Percentiles rank a stretch among this genome's conserved stretches.
Evolutionary conservation across 2,329 filamentous ascomycete species (phyloP).

Genomic region (Epichloe typhina): DNA sequence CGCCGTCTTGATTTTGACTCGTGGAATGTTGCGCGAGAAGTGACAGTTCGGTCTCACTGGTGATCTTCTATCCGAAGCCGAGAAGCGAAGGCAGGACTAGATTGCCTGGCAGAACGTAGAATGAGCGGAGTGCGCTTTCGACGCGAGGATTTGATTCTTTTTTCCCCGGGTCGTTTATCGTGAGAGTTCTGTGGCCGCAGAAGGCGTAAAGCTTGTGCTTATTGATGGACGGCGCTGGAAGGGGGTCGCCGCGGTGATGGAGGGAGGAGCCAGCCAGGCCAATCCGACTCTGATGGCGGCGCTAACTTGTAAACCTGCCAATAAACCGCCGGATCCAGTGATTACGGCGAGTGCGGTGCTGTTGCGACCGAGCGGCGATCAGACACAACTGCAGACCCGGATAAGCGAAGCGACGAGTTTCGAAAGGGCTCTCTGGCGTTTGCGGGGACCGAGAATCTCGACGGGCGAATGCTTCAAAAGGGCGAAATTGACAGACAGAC

Average conservation of each 20-base stretch:
- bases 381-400: too few species aligned
- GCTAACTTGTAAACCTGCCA: too few species aligned
- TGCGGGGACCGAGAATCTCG: neutral
- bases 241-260: constrained; percentile 5
- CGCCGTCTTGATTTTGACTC: neutral
- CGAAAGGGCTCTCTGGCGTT: neutral
- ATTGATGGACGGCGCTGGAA: neutral
- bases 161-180: neutral
- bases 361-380: neutral
- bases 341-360: neutral
- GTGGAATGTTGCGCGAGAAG: neutral
- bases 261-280: neutral
- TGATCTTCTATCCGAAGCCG: neutral
- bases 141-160: too few species aligned
- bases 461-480: neutral
- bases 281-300: neutral
- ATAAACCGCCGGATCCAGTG: neutral
- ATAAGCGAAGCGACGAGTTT: neutral
- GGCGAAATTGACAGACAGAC: neutral
- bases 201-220: neutral
- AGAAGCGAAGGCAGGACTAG: neutral
- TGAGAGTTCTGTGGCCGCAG: neutral
- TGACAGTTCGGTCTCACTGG: neutral
- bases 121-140: too few species aligned
- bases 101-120: neutral